These are phyloP conservation scores for Stromatinia cepivora DNA, from an alignment of 2,329 filamentous ascomycete species.

Conservation along the genomic window DNA sequence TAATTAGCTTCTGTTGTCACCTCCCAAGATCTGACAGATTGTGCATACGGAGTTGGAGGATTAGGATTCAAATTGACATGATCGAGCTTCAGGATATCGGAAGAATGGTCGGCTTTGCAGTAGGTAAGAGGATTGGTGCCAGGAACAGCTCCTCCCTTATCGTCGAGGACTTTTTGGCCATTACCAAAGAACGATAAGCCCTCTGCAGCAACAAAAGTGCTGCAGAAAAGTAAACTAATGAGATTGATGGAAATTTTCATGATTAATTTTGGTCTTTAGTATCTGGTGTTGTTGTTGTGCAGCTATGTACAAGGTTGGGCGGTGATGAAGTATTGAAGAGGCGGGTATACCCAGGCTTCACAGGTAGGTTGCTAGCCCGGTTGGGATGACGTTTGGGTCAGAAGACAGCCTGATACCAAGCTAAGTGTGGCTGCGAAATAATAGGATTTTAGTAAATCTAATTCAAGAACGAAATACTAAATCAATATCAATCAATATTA, in stretches of 20 bases:
- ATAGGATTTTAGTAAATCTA: background rate
- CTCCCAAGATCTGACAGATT: background rate
- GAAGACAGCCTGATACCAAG: slow-evolving; percentile 15
- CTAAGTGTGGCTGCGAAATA: background rate
- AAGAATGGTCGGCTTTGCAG: slow-evolving; percentile 64
- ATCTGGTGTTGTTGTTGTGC: slow-evolving; percentile 22
- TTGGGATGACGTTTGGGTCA: slow-evolving; percentile 22
- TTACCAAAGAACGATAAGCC: slow-evolving; percentile 49
- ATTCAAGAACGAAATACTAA: no score
- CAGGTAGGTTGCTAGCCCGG: slow-evolving; percentile 9
- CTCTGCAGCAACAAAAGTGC: slow-evolving; percentile 44
- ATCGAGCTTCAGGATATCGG: slow-evolving; percentile 74
- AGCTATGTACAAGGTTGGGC: slow-evolving; percentile 18
- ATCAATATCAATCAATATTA: background rate
- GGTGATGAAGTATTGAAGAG: slow-evolving; percentile 19
- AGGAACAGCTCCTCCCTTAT: slow-evolving; percentile 47
- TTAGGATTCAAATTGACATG: slow-evolving; percentile 82
- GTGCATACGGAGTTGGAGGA: slow-evolving; percentile 77
- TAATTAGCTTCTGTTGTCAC: slow-evolving; percentile 30
- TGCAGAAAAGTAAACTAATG: slow-evolving; percentile 36
- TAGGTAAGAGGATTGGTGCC: slow-evolving; percentile 82
- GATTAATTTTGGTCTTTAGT: slow-evolving; percentile 21
- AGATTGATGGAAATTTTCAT: slow-evolving; percentile 40
- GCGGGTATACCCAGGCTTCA: slow-evolving; percentile 2
- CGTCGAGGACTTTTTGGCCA: slow-evolving; percentile 50